These are phyloP conservation scores for Xylariaceae sp. DNA, from an alignment of 2,329 filamentous ascomycete species.

Conservation along the genomic window DNA sequence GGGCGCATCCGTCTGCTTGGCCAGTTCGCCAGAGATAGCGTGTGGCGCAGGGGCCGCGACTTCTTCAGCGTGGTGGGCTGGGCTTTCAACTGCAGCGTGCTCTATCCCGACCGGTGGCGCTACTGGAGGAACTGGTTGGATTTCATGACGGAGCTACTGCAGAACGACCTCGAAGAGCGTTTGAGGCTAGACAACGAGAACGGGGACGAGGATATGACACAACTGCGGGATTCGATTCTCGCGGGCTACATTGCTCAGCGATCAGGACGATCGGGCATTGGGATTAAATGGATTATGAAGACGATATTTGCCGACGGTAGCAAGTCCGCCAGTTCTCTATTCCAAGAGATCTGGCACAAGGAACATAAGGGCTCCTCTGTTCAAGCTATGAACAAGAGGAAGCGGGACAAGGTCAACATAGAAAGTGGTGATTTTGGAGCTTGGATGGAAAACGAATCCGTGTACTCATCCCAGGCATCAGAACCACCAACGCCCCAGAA, in stretches of 20 bases:
- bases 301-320: constrained; percentile 65
- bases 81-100: constrained; percentile 84
- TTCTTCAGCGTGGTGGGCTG: constrained; percentile 90
- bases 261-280: constrained; percentile 39
- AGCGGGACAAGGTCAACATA: constrained; percentile 48
- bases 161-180: constrained; percentile 63
- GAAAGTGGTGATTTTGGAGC: constrained; percentile 58
- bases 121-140: constrained; percentile 79
- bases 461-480: constrained; percentile 40
- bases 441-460: constrained; percentile 53
- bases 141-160: constrained; percentile 73
- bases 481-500: constrained; percentile 43
- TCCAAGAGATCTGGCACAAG: constrained; percentile 62
- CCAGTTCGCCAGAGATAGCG: constrained; percentile 58
- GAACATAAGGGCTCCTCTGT: constrained; percentile 50
- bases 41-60: constrained; percentile 75
- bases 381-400: constrained; percentile 44
- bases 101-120: constrained; percentile 70
- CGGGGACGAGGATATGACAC: constrained; percentile 24
- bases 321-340: constrained; percentile 48
- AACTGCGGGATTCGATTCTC: constrained; percentile 54
- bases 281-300: constrained; percentile 52
- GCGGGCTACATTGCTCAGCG: constrained; percentile 52
- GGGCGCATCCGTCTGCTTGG: constrained; percentile 52
- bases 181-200: constrained; percentile 41